phyloP scores from a whole-genome alignment of 2,329 filamentous ascomycete genomes.

The Fusarium citri region DNA sequence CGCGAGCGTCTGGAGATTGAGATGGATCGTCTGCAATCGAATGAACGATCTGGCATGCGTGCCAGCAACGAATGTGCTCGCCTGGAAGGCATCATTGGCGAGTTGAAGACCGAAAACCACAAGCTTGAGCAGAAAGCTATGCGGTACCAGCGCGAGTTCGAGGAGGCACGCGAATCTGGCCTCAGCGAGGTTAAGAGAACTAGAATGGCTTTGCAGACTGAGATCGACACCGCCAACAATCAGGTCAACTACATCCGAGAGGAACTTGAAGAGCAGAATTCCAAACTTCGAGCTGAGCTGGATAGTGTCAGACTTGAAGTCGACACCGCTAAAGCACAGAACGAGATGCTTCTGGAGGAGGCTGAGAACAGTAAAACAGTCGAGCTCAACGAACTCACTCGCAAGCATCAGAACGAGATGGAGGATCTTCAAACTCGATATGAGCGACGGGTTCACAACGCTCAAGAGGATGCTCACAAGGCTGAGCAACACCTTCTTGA shows the following conservation, averaged over 20 bases:
- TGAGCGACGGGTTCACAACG: constrained; percentile 77
- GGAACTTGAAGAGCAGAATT: constrained; percentile 83
- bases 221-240: constrained; percentile 85
- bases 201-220: constrained; percentile 80
- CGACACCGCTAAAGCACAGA: constrained; percentile 82
- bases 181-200: constrained; percentile 84
- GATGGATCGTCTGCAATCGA: constrained; percentile 72
- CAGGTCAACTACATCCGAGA: constrained; percentile 86
- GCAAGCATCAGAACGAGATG: constrained; percentile 74
- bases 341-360: constrained; percentile 87
- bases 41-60: constrained; percentile 73
- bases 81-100: constrained; percentile 65
- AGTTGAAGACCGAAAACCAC: constrained; percentile 74
- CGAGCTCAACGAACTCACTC: constrained; percentile 61
- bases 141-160: constrained; percentile 82
- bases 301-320: constrained; percentile 82
- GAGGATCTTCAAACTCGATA: constrained; percentile 83
- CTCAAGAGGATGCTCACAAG: constrained; percentile 83
- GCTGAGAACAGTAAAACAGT: constrained; percentile 75
- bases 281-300: constrained; percentile 77
- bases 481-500: constrained; percentile 84
- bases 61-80: constrained; percentile 72
- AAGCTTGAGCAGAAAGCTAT: constrained; percentile 76
- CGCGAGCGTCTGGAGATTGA: constrained; percentile 75
- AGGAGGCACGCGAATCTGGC: constrained; percentile 83